Base-by-base conservation (phyloP, 805 yeast species). In the Starmera dryadoides region DNA sequence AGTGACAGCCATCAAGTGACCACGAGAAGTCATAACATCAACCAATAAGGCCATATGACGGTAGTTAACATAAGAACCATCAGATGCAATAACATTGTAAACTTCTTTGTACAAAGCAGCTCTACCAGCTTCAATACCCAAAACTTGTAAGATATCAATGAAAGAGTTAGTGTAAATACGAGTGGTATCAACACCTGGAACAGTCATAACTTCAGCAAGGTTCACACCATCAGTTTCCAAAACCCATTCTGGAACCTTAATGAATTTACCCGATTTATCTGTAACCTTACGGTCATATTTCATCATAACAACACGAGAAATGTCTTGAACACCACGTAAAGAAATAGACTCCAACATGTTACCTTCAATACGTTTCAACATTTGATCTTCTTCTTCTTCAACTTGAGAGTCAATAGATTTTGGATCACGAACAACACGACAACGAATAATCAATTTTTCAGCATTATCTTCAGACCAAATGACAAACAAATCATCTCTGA, bases 391-490 rank as follows among this genome's bases (percentile, higher is more conserved):
- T 57, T 93, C 96, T 33, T 91, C 86, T 48, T 89, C 96, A 28
- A 82, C 87, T 44, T 93, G 97, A 55, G 87, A 96, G 52, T 91
- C 97, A 59, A 88, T 62, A 6, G 86, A 72, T 66, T 91, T 91
- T 42, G 96, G 96, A 60, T 89, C 96, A 65, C 98, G 86, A 34
- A 93, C 87, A 51, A 94, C 95, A 71, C 99, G 86, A 73, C 98
- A 91, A 73, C 99, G 95, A 51, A 93, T 85, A 46, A 93, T 82
- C 64, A 93, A 81, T 64, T 88, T 89, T 50, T 91, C 97, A 34
- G 97, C 96, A 56, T 93, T 91, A 70, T 93, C 99, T 72, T 94
- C 98, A 35, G 97, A 87, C 98, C 98, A 93, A 56, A 93, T 93
- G 31, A 93, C 96, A 56, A 91, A 93, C 66, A 93, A 68, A 64